These are phyloP conservation scores for Salix caprea DNA, from an alignment of 345 rosid genomes.

Conservation along the genomic window DNA sequence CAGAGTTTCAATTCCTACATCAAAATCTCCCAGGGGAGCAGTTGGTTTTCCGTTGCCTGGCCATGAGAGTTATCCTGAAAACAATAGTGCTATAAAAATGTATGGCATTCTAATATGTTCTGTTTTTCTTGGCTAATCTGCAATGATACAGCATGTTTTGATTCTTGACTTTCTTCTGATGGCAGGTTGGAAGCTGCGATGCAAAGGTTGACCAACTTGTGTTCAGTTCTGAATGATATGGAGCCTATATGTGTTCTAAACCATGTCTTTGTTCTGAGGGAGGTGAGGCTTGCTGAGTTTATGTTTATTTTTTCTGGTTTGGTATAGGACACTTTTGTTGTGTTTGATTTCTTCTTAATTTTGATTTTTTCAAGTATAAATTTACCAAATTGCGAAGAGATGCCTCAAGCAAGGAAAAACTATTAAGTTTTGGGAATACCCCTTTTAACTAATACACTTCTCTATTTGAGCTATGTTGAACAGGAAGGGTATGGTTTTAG, in stretches of 20 bases:
- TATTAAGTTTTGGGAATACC: not conserved
- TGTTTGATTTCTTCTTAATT: not conserved
- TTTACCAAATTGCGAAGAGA: not conserved
- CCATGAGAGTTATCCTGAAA: constrained; percentile 94
- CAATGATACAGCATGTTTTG: not conserved
- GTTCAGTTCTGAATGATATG: constrained; percentile 95
- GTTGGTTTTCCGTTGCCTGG: constrained; percentile 81
- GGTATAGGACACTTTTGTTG: not conserved
- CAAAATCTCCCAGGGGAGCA: constrained; percentile 72
- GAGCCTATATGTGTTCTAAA: constrained; percentile 98
- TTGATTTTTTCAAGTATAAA: not conserved
- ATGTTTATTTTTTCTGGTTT: not conserved
- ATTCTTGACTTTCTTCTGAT: constrained; percentile 16
- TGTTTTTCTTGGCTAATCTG: constrained; percentile 8
- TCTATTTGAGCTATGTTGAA: not conserved
- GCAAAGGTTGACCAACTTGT: constrained; percentile 93
- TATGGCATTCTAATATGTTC: constrained; percentile 27
- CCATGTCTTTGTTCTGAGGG: constrained; percentile 93
- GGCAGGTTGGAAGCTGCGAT: constrained; percentile 99
- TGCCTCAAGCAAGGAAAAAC: not conserved
- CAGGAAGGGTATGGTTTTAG: not conserved
- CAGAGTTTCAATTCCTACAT: constrained; percentile 55
- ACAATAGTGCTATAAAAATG: constrained; percentile 85
- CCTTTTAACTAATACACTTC: not conserved
- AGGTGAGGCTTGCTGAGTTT: constrained; percentile 49